Base-by-base conservation (phyloP, 164 flowering plant species). In the Dillenia suffruticosa region DNA sequence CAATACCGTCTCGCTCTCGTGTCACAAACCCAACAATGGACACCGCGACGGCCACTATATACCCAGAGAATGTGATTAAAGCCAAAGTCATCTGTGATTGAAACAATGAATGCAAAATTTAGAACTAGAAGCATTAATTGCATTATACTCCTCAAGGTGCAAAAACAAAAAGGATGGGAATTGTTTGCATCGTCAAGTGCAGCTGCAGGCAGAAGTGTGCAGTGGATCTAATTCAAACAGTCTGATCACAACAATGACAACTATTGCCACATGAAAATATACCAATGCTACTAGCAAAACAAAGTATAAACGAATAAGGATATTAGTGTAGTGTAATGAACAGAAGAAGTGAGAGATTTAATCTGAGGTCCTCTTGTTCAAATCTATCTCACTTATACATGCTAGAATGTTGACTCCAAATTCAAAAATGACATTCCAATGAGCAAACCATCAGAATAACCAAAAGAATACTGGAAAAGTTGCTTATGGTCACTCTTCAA, bases 11-110 rank as follows among this genome's bases (percentile, higher is more conserved):
- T 88, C 49, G 99, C 99, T 79, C 80, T 92, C 8, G 74, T 80
- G 77, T 95, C 99, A 75, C 97, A 95, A 74, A 95, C 99, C 99
- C 99, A 95, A 63, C 99, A 92, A 71, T 92, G 97, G 62, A 92
- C 97, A 73, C 99, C 98, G 70, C 98, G 94, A 16, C 99, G 86
- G 6, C 99, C 99, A 79, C 99, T 95, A 75, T 78, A 95, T 9
- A 87, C 97, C 99, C 99, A 95, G 17, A 95, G 89, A 69, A 92
- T 85, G 74, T 95, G 98, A 67, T 78, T 76, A 62, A 88, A 92
- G 57, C 96, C 97, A 80, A 95, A 92, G 68, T 95, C 99, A 73
- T 88, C 97, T 95, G 87, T 75, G 76, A 50, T 13, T 46, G 10
- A 40, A 24, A 44, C 58, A 9, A 46, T 40, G 40, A 32, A 7